These are phyloP conservation scores for Abortiporus biennis DNA, from an alignment of 1,284 basidiomycete genomes.

Conservation along the genomic window DNA sequence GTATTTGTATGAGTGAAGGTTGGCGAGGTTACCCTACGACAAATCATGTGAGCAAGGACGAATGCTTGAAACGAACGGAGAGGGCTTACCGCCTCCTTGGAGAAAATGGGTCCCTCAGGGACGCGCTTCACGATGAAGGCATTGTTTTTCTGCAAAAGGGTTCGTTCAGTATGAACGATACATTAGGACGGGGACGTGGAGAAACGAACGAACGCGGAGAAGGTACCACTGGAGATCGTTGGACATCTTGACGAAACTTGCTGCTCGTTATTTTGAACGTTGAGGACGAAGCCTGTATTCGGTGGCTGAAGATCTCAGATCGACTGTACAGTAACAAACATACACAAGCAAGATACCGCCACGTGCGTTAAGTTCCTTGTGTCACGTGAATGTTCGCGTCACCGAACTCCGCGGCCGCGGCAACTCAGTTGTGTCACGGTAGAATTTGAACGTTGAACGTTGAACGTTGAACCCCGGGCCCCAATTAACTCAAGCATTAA, in stretches of 20 bases:
- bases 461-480: too few relatives aligned
- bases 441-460: too few relatives aligned
- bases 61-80: neutral
- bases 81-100: slow-evolving; percentile 72
- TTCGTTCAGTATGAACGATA: slow-evolving; percentile 9
- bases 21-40: slow-evolving; percentile 77
- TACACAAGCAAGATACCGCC: slow-evolving; percentile 10
- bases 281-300: slow-evolving; percentile 13
- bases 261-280: slow-evolving; percentile 12
- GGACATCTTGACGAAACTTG: slow-evolving; percentile 51
- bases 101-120: slow-evolving; percentile 71
- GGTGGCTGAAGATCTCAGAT: slow-evolving; percentile 22
- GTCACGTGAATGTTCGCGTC: too few relatives aligned
- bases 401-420: too few relatives aligned
- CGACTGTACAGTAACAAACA: slow-evolving; percentile 21
- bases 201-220: slow-evolving; percentile 58
- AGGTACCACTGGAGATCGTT: slow-evolving; percentile 89
- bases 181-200: neutral
- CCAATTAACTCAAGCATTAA: too few relatives aligned
- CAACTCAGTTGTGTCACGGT: too few relatives aligned
- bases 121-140: slow-evolving; percentile 79
- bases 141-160: slow-evolving; percentile 60
- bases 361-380: too few relatives aligned
- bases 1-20: slow-evolving; percentile 85
- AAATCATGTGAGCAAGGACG: neutral